phyloP scores from a whole-genome alignment of 2,329 filamentous ascomycete genomes.

The Neopestalotiopsis rosae region DNA sequence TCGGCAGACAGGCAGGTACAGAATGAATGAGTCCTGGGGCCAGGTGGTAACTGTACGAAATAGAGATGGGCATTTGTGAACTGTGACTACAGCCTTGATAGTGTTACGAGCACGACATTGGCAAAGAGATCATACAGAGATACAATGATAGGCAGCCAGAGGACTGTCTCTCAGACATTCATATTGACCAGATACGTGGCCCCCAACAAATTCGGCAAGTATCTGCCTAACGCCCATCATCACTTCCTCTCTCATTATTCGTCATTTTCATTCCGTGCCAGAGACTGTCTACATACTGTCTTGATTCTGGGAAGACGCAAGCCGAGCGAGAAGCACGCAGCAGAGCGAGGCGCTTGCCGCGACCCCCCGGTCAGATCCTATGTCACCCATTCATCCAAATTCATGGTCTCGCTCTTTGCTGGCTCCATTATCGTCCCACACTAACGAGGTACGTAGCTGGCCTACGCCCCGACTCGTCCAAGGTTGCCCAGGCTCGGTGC shows the following conservation, averaged over 20 bases:
- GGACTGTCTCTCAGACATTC: neutral
- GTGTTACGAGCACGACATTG: neutral
- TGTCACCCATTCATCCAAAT: slow-evolving; percentile 17
- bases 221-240: slow-evolving; percentile 3
- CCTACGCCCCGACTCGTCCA: slow-evolving; percentile 22
- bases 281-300: neutral
- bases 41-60: neutral
- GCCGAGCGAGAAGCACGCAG: neutral
- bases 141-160: neutral
- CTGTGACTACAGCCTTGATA: neutral
- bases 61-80: neutral
- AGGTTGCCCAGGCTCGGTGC: slow-evolving; percentile 16
- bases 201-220: slow-evolving; percentile 9
- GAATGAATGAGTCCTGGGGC: neutral
- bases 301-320: neutral
- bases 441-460: slow-evolving; percentile 14
- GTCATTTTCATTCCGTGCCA: slow-evolving; percentile 10
- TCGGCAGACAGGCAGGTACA: neutral
- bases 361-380: slow-evolving; percentile 15
- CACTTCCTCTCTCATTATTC: neutral
- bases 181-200: neutral
- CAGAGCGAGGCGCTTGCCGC: slow-evolving; percentile 23
- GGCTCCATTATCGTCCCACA: slow-evolving; percentile 38
- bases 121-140: neutral
- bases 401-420: slow-evolving; percentile 25